Conservation (phyloP, 1,284 basidiomycete species). For the Meira nashicola region DNA sequence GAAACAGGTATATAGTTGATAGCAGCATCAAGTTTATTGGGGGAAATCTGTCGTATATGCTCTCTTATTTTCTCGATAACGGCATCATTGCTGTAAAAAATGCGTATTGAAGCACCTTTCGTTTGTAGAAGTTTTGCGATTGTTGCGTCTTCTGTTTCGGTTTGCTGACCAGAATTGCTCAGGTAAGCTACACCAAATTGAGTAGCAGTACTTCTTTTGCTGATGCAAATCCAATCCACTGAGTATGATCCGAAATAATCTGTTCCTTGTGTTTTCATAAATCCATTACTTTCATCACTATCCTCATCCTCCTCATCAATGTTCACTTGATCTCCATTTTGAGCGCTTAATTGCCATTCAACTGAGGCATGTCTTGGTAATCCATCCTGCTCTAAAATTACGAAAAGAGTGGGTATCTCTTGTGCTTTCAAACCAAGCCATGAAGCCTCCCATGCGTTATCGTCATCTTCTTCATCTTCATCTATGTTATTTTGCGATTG, state of each 20-base stretch:
- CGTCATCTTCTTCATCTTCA: constrained; percentile 13
- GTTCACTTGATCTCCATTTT: constrained; percentile 23
- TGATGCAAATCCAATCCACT: neutral
- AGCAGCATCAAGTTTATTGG: neutral
- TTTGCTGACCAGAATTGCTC: too few relatives aligned
- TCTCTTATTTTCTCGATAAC: too few relatives aligned
- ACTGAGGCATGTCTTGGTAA: constrained; percentile 34
- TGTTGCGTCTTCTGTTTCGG: too few relatives aligned
- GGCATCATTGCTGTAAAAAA: too few relatives aligned
- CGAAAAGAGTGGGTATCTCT: constrained; percentile 30
- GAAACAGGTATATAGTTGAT: constrained; percentile 15
- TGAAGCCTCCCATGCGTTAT: neutral
- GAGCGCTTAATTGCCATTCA: constrained; percentile 49
- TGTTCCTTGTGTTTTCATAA: neutral
- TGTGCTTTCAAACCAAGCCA: constrained; percentile 13
- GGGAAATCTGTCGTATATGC: too few relatives aligned
- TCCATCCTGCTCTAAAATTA: constrained; percentile 17
- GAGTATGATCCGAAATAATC: neutral
- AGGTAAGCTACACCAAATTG: too few relatives aligned
- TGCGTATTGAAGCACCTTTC: too few relatives aligned
- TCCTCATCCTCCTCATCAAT: constrained; percentile 19
- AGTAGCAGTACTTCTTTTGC: too few relatives aligned
- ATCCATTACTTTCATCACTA: constrained; percentile 15
- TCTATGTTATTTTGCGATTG: constrained; percentile 12
- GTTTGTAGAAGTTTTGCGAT: too few relatives aligned